These are phyloP conservation scores for Phytophthora megakarya DNA, from an alignment of 352 stramenopile species.

Conservation along the genomic window DNA sequence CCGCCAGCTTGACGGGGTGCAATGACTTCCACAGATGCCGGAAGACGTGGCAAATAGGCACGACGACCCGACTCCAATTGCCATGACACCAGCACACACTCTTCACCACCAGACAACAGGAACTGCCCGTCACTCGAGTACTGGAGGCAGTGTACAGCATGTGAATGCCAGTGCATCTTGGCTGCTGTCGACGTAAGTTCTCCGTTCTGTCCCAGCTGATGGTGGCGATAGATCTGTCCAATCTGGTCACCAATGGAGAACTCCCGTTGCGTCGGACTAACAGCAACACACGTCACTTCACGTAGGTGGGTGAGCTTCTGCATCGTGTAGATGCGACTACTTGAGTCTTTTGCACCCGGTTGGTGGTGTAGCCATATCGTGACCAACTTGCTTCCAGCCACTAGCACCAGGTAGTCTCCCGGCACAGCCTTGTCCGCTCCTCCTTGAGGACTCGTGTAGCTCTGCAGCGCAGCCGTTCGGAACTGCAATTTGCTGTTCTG, in stretches of 20 bases:
- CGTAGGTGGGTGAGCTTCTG: slow-evolving; percentile 56
- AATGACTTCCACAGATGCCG: slow-evolving; percentile 62
- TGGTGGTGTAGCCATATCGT: slow-evolving; percentile 43
- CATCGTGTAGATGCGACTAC: slow-evolving; percentile 34
- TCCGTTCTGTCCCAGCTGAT: slow-evolving; percentile 18
- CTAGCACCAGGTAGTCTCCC: slow-evolving; percentile 62
- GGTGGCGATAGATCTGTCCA: slow-evolving; percentile 71
- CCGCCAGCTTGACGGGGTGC: slow-evolving; percentile 52
- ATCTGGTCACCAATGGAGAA: slow-evolving; percentile 69
- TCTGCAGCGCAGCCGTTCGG: slow-evolving; percentile 57
- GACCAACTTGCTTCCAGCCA: slow-evolving; percentile 43
- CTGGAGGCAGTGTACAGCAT: slow-evolving; percentile 69
- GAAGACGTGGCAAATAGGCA: slow-evolving; percentile 79
- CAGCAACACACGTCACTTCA: slow-evolving; percentile 62
- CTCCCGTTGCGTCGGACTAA: slow-evolving; percentile 54
- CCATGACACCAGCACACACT: slow-evolving; percentile 89
- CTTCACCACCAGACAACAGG: slow-evolving; percentile 82
- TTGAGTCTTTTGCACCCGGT: slow-evolving; percentile 26
- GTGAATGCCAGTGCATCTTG: slow-evolving; percentile 89
- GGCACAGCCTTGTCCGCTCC: slow-evolving; percentile 14
- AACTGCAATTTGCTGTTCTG: slow-evolving; percentile 56
- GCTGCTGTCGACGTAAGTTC: slow-evolving; percentile 28
- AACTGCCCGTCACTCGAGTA: slow-evolving; percentile 83
- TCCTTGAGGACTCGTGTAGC: slow-evolving; percentile 35
- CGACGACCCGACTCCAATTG: slow-evolving; percentile 78